These are phyloP conservation scores for Novakomyces olei DNA, from an alignment of 805 yeast species.

Conservation along the genomic window DNA sequence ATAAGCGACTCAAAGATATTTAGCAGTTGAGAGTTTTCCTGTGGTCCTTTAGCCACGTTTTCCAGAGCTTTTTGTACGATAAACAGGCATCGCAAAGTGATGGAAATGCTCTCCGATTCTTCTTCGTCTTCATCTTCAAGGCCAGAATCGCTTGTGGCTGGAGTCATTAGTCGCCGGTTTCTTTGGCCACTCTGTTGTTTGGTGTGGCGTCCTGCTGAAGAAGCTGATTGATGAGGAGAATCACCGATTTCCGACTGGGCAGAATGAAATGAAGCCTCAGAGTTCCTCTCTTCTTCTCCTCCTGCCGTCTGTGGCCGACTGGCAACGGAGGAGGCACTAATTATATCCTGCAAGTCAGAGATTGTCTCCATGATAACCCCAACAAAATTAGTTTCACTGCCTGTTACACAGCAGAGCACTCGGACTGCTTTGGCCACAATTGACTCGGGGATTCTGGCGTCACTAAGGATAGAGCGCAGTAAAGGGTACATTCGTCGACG, in stretches of 20 bases:
- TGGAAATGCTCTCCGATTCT: slow-evolving; percentile 5
- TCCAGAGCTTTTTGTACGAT: slow-evolving; percentile 51
- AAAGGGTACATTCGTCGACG: slow-evolving; percentile 50
- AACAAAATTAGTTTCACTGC: slow-evolving; percentile 64
- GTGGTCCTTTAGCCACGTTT: slow-evolving; percentile 31
- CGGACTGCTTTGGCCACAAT: slow-evolving; percentile 34
- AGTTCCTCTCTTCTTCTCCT: slow-evolving; percentile 9
- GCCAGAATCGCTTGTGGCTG: neutral
- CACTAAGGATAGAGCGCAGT: slow-evolving; percentile 25
- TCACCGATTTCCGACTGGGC: slow-evolving; percentile 19
- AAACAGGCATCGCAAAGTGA: slow-evolving; percentile 33
- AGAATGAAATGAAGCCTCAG: slow-evolving; percentile 26
- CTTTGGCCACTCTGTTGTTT: neutral
- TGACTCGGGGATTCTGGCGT: slow-evolving; percentile 32
- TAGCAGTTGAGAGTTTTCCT: slow-evolving; percentile 39
- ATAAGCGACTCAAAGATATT: slow-evolving; percentile 58
- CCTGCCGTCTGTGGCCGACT: slow-evolving; percentile 5
- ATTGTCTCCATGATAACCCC: slow-evolving; percentile 69
- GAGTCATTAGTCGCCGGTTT: neutral
- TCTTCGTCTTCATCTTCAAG: slow-evolving; percentile 13
- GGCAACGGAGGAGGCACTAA: slow-evolving; percentile 18
- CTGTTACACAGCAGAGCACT: slow-evolving; percentile 47
- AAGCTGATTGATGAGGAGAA: slow-evolving; percentile 9
- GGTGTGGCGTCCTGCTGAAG: slow-evolving; percentile 2
- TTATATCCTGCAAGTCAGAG: slow-evolving; percentile 56